These are phyloP conservation scores for Syzygium oleosum DNA, from an alignment of 345 rosid genomes.

Conservation along the genomic window DNA sequence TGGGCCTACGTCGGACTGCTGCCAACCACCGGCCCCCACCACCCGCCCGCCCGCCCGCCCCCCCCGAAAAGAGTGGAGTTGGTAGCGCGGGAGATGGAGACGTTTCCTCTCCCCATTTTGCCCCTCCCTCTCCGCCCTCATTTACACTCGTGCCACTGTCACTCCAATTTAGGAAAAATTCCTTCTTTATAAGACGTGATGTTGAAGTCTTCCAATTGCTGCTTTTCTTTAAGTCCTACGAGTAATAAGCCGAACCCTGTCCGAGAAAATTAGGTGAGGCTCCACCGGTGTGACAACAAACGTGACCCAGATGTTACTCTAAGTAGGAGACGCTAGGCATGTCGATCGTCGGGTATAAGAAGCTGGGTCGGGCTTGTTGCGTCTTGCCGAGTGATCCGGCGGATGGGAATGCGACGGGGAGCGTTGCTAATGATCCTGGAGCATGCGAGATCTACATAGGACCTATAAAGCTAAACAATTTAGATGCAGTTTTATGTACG, in stretches of 20 bases:
- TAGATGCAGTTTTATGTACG: no score
- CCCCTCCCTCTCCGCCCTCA: neutral
- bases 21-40: constrained; percentile 13
- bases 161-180: neutral
- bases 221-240: neutral
- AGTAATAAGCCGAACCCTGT: neutral
- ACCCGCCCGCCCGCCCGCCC: no score
- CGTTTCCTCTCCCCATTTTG: neutral
- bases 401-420: no score
- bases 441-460: neutral
- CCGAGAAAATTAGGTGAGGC: neutral
- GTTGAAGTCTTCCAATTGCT: neutral
- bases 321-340: neutral
- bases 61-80: constrained; percentile 10
- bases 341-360: neutral
- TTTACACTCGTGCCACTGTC: neutral
- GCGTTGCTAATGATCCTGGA: neutral
- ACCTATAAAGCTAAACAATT: neutral
- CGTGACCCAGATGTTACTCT: neutral
- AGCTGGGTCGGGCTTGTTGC: no score
- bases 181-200: neutral
- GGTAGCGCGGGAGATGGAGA: constrained; percentile 9
- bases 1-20: constrained; percentile 17
- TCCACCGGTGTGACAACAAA: neutral
- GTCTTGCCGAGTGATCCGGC: no score